phyloP scores from a whole-genome alignment of 129 eudicot genomes.

The carrot (Daucus carota) region DNA sequence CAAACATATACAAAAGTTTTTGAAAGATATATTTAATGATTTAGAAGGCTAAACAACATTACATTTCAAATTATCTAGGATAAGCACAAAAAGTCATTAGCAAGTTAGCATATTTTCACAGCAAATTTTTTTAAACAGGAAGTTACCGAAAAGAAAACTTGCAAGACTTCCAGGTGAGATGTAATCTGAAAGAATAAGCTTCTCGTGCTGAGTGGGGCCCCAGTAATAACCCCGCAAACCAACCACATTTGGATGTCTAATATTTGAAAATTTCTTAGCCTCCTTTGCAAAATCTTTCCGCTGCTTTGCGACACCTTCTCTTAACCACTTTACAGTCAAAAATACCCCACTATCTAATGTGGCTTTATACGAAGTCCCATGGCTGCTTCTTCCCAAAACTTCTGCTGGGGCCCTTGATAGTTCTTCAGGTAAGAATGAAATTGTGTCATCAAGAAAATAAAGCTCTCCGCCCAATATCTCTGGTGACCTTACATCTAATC shows the following conservation, averaged over 20 bases:
- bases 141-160: slow-evolving; percentile 80
- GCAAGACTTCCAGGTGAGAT: slow-evolving; percentile 96
- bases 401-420: slow-evolving; percentile 94
- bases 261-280: slow-evolving; percentile 89
- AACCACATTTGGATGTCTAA: slow-evolving; percentile 97
- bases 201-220: slow-evolving; percentile 99
- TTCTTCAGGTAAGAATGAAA: slow-evolving; percentile 78
- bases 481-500: slow-evolving; percentile 80
- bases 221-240: slow-evolving; percentile 94
- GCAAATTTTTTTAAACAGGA: neutral
- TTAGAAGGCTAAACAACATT: neutral
- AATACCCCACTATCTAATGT: slow-evolving; percentile 79
- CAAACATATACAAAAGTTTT: neutral
- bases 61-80: neutral
- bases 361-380: slow-evolving; percentile 92
- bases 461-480: slow-evolving; percentile 89
- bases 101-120: neutral
- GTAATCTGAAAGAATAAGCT: slow-evolving; percentile 89
- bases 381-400: slow-evolving; percentile 94
- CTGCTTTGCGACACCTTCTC: slow-evolving; percentile 98
- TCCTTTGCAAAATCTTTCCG: slow-evolving; percentile 95
- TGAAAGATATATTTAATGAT: neutral
- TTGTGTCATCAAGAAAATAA: slow-evolving; percentile 80
- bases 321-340: slow-evolving; percentile 93
- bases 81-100: neutral